Conservation (phyloP, 495 filamentous ascomycete genomes). For the Penicillium pulvis region DNA sequence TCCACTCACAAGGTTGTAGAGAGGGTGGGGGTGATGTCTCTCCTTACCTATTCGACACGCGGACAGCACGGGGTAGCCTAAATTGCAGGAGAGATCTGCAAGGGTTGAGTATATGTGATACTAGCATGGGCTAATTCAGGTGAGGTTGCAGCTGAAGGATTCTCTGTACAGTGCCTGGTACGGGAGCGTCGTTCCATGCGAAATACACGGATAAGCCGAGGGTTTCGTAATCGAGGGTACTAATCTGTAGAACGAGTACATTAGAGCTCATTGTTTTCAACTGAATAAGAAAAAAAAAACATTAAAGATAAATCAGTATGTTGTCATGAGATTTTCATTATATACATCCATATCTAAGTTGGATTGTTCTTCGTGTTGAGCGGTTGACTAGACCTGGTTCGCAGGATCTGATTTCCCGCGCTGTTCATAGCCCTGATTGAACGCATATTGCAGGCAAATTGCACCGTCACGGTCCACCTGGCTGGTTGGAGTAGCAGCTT, state of each 20-base stretch:
- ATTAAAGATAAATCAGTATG: neutral
- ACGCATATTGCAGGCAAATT: neutral
- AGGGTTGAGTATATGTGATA: neutral
- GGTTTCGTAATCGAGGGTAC: no score
- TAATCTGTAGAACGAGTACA: no score
- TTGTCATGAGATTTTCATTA: neutral
- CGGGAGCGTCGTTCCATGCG: neutral
- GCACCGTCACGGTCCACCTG: neutral
- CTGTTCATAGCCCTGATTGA: neutral
- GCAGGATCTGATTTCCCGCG: neutral
- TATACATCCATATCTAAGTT: neutral
- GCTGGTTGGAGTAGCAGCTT: neutral
- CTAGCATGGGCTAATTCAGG: neutral
- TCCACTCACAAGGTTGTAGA: neutral
- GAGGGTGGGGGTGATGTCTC: neutral
- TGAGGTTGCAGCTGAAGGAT: neutral
- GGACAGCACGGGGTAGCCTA: neutral
- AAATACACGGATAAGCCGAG: neutral
- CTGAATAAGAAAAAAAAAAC: no score
- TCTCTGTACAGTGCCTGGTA: neutral
- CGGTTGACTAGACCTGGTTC: neutral
- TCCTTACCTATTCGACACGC: neutral
- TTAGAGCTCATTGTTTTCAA: no score
- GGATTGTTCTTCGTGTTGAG: neutral
- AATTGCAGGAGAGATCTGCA: neutral